Evolutionary conservation across 106 monocot genomes (phyloP).

Genomic region (Dendrobium officinale): DNA sequence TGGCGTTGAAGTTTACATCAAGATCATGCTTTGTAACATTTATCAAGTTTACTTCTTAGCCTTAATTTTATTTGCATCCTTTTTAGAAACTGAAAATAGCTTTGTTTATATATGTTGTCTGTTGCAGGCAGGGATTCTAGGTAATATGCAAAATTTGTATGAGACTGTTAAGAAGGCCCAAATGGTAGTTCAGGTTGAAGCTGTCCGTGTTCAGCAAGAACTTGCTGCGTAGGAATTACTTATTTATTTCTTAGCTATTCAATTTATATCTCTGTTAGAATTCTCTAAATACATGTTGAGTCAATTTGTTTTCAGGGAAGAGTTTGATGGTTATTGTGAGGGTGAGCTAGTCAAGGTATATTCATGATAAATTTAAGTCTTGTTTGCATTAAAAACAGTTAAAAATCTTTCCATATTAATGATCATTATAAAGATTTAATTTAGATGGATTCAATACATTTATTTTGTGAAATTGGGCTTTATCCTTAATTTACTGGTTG

Average conservation of each 20-base stretch:
- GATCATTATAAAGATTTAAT: not conserved
- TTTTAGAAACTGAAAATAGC: not conserved
- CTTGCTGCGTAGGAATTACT: slow-evolving; percentile 74
- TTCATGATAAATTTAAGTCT: not conserved
- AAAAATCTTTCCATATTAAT: not conserved
- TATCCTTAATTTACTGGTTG: not conserved
- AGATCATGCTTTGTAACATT: not conserved
- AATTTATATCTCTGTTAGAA: not conserved
- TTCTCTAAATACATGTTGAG: not conserved
- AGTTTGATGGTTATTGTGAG: slow-evolving; percentile 99
- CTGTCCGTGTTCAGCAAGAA: slow-evolving; percentile 95
- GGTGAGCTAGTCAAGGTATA: slow-evolving; percentile 96
- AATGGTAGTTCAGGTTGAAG: slow-evolving; percentile 98
- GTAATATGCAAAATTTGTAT: slow-evolving; percentile 98
- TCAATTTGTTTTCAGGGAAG: slow-evolving; percentile 48
- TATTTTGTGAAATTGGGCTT: not conserved
- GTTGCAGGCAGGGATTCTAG: slow-evolving; percentile 67
- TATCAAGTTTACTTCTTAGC: not conserved
- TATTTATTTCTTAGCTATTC: not conserved
- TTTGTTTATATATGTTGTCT: not conserved
- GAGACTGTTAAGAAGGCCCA: slow-evolving; percentile 99
- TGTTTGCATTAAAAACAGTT: not conserved
- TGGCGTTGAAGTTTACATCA: not conserved
- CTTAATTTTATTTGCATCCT: not conserved
- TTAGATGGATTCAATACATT: not conserved